Conservation (phyloP, 495 filamentous ascomycete species). For the Neurospora sp. region DNA sequence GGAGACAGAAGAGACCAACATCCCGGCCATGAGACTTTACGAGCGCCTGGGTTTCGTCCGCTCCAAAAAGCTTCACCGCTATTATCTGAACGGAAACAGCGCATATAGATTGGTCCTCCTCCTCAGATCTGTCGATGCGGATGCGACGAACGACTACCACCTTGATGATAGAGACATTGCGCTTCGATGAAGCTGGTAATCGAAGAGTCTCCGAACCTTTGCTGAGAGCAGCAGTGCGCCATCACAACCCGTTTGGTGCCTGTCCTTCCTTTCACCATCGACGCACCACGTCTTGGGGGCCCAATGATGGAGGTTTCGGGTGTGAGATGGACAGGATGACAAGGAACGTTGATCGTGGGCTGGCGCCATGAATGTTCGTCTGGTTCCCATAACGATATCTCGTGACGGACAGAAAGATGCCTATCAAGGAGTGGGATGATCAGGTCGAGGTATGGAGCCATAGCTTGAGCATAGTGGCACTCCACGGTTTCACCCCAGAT, state of each 20-base stretch:
- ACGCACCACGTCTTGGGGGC: not conserved
- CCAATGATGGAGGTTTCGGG: not conserved
- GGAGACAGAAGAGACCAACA: constrained; percentile 94
- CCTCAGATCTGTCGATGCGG: constrained; percentile 46
- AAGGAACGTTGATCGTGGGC: not conserved
- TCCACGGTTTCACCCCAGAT: not conserved
- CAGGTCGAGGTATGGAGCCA: not conserved
- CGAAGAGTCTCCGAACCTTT: not conserved
- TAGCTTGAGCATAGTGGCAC: not conserved
- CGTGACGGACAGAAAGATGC: not conserved
- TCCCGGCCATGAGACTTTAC: constrained; percentile 85
- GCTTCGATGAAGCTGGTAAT: not conserved
- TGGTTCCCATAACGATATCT: not conserved
- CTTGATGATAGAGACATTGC: constrained; percentile 13
- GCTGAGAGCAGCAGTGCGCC: not conserved
- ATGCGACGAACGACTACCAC: constrained; percentile 12
- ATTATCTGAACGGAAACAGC: constrained; percentile 94
- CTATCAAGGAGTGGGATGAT: not conserved
- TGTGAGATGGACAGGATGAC: not conserved
- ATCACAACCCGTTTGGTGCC: not conserved
- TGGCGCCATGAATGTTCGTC: not conserved
- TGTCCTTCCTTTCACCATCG: not conserved
- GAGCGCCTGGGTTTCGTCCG: constrained; percentile 86
- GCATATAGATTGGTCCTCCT: constrained; percentile 83
- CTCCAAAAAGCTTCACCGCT: constrained; percentile 87